These are phyloP conservation scores for Aristolochia contorta DNA, from an alignment of 164 flowering plant species.

Conservation along the genomic window DNA sequence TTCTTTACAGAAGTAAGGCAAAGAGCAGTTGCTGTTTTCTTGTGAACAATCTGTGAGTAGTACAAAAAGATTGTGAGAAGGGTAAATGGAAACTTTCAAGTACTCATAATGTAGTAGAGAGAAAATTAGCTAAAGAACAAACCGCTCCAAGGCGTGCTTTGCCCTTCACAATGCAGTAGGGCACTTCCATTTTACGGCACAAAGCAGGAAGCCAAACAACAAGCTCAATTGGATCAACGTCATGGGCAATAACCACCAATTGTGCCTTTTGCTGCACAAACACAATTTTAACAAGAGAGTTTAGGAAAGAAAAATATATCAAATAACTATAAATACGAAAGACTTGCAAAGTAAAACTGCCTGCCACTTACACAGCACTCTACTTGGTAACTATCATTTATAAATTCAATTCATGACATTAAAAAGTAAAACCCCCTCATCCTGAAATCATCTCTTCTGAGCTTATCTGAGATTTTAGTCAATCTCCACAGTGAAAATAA, in stretches of 20 bases:
- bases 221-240: conserved; percentile 1
- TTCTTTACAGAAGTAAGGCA: conserved; percentile 60
- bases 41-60: not conserved
- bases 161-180: not conserved
- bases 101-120: too few species aligned
- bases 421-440: not conserved
- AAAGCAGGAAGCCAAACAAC: conserved; percentile 3
- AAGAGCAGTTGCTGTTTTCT: conserved; percentile 48
- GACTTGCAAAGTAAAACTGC: too few species aligned
- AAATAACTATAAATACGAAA: not conserved
- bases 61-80: too few species aligned
- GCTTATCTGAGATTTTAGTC: too few species aligned
- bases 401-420: too few species aligned
- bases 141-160: too few species aligned
- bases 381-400: too few species aligned
- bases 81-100: too few species aligned
- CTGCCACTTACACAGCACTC: too few species aligned
- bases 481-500: too few species aligned
- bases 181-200: conserved; percentile 2
- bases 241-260: conserved; percentile 1
- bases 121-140: too few species aligned
- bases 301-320: not conserved
- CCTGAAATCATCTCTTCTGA: not conserved
- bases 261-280: not conserved
- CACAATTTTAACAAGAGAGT: not conserved